Evolutionary conservation across 306 rosid genomes (phyloP).

Genomic region (Cucurbita moschata): DNA sequence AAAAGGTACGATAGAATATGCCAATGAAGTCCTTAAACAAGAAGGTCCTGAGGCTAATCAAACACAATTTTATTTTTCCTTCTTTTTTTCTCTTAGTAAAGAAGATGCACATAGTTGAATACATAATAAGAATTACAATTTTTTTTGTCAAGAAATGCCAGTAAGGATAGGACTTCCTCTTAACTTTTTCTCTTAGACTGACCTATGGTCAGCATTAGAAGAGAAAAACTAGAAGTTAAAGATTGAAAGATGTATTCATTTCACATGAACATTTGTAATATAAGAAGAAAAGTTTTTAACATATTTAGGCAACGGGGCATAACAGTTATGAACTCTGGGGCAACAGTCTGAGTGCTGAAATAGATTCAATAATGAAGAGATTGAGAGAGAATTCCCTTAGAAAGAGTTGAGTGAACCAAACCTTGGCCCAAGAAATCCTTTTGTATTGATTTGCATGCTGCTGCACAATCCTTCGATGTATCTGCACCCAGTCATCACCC

Average conservation of each 20-base stretch:
- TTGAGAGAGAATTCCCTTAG: neutral
- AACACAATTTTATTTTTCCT: neutral
- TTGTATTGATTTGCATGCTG: constrained; percentile 98
- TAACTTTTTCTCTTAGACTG: neutral
- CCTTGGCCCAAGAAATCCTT: constrained; percentile 98
- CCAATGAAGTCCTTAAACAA: neutral
- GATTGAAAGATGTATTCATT: neutral
- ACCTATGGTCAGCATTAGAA: neutral
- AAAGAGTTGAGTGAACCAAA: constrained; percentile 10
- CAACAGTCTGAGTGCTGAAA: neutral
- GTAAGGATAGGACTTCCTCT: neutral
- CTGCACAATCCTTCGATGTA: constrained; percentile 88
- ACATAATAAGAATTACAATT: neutral
- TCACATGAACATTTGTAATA: neutral
- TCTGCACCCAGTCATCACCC: constrained; percentile 99
- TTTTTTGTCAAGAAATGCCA: neutral
- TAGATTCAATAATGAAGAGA: neutral
- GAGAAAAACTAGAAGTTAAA: neutral
- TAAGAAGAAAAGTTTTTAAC: neutral
- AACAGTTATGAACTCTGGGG: neutral
- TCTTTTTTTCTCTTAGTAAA: neutral
- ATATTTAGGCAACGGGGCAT: neutral
- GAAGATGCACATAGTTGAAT: neutral
- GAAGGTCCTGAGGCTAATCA: neutral
- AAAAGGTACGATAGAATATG: neutral